These are phyloP conservation scores for Populus deltoides DNA, from an alignment of 345 rosid genomes.

Conservation along the genomic window DNA sequence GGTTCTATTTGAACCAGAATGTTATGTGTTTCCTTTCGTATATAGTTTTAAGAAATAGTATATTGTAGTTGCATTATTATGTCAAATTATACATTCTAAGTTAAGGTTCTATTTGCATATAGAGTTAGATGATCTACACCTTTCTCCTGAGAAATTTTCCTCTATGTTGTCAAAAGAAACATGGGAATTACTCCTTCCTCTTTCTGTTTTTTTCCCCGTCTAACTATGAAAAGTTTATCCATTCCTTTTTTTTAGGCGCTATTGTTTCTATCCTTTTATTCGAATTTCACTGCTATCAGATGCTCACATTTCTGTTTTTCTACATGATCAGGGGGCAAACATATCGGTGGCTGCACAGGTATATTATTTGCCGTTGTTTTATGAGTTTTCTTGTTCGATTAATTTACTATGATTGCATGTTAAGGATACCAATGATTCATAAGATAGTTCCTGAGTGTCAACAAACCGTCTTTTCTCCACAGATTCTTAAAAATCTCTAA, in stretches of 20 bases:
- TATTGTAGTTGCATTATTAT: too few species aligned
- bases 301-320: slow-evolving; percentile 6
- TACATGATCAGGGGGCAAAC: slow-evolving; percentile 76
- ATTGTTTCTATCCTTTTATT: not conserved
- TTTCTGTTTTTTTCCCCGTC: not conserved
- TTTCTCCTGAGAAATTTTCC: not conserved
- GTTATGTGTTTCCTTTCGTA: too few species aligned
- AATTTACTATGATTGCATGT: not conserved
- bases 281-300: not conserved
- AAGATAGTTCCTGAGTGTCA: not conserved
- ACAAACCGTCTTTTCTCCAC: not conserved
- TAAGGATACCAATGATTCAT: not conserved
- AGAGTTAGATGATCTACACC: not conserved
- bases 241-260: not conserved
- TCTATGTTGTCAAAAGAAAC: not conserved
- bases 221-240: not conserved
- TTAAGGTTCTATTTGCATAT: not conserved
- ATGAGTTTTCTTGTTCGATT: not conserved
- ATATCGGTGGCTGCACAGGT: slow-evolving; percentile 97
- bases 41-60: too few species aligned
- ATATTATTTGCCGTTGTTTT: slow-evolving; percentile 1
- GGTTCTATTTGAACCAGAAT: not conserved
- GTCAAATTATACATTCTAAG: too few species aligned
- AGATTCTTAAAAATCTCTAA: not conserved
- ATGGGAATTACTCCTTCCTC: not conserved